Evolutionary conservation across 257 asterid species (phyloP).

Genomic region (Buddleja alternifolia): DNA sequence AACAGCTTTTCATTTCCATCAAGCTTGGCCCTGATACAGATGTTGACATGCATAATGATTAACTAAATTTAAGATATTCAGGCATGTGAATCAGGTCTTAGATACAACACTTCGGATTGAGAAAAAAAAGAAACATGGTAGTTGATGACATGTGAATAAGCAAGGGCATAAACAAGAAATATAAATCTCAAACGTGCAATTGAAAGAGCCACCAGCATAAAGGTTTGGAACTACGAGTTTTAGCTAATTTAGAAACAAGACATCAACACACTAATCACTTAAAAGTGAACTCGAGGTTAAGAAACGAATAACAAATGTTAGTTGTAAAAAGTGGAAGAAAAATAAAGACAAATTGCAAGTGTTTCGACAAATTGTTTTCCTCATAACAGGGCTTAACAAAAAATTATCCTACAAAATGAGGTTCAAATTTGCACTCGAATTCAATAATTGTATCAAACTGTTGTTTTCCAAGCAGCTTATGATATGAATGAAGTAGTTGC

Average conservation of each 20-base stretch:
- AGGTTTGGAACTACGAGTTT: not conserved
- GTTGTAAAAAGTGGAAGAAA: not conserved
- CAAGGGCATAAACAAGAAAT: not conserved
- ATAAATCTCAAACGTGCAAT: not conserved
- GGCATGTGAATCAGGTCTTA: constrained; percentile 7
- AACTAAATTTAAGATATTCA: not conserved
- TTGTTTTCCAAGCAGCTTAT: not conserved
- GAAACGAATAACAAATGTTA: not conserved
- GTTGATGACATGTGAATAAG: not conserved
- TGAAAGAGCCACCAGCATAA: not conserved
- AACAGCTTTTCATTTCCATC: constrained; percentile 69
- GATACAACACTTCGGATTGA: not conserved
- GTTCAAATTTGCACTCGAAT: not conserved
- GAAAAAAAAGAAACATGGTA: constrained; percentile 2
- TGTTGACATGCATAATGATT: constrained; percentile 1
- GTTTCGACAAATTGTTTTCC: not conserved
- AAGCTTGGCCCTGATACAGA: constrained; percentile 70
- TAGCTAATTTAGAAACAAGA: not conserved
- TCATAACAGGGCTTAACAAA: no score
- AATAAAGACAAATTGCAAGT: no score
- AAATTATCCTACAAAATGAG: not conserved
- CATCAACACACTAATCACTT: not conserved
- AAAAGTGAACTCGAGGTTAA: no score
- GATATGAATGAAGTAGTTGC: constrained; percentile 6
- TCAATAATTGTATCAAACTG: constrained; percentile 15